A percentile compares a stretch with the other conserved stretches of the same genome.
Evolutionary conservation across 2,329 filamentous ascomycete genomes (phyloP).

Genomic region (Alternaria arbusti): DNA sequence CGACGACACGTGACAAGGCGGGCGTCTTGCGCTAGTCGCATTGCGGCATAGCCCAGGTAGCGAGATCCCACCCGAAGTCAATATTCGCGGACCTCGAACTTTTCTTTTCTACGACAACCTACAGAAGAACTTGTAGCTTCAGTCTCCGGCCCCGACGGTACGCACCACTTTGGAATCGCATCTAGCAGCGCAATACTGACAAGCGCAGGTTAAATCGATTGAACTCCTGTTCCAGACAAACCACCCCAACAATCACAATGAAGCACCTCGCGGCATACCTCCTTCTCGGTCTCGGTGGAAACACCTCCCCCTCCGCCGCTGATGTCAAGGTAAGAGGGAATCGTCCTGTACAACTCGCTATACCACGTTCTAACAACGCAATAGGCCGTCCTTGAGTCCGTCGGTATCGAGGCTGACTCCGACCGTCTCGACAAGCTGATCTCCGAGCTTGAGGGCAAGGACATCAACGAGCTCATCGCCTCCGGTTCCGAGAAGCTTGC

Average conservation of each 20-base stretch:
- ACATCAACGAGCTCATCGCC: constrained; percentile 93
- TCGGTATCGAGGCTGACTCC: constrained; percentile 89
- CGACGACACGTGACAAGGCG: constrained; percentile 20
- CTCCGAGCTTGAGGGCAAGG: constrained; percentile 88
- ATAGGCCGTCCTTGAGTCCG: constrained; percentile 85
- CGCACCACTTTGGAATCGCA: neutral
- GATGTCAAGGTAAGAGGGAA: constrained; percentile 66
- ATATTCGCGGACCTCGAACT: constrained; percentile 36
- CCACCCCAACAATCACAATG: constrained; percentile 71
- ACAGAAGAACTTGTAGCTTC: constrained; percentile 87
- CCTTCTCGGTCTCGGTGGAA: constrained; percentile 92
- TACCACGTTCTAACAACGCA: constrained; percentile 12
- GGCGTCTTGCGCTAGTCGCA: constrained; percentile 7
- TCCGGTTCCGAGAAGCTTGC: constrained; percentile 93
- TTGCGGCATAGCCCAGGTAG: constrained; percentile 7
- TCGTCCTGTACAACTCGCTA: neutral
- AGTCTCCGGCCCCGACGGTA: constrained; percentile 96
- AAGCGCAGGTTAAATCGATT: constrained; percentile 77
- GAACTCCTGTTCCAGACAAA: constrained; percentile 76
- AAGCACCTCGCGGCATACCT: constrained; percentile 99
- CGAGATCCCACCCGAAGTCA: constrained; percentile 20
- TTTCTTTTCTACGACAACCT: constrained; percentile 39
- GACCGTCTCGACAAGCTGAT: constrained; percentile 88
- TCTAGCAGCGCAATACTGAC: constrained; percentile 25
- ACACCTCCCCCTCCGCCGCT: constrained; percentile 80